phyloP scores from a whole-genome alignment of 2,329 filamentous ascomycete genomes.

The Monilinia fructicola region DNA sequence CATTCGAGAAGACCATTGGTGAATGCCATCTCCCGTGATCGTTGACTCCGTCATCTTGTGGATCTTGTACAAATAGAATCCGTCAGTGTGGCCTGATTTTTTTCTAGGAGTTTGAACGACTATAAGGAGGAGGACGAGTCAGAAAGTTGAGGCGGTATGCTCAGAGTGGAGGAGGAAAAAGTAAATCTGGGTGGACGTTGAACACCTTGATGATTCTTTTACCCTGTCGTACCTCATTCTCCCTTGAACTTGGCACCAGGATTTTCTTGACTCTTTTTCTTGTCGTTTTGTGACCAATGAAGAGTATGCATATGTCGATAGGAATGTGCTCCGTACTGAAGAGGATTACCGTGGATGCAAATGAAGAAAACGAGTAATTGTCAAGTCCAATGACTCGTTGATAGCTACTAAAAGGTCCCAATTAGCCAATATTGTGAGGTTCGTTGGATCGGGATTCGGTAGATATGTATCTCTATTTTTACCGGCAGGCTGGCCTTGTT shows the following conservation, averaged over 20 bases:
- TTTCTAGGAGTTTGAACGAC: neutral
- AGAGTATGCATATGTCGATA: too few species aligned
- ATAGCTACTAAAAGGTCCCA: too few species aligned
- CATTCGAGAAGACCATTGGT: neutral
- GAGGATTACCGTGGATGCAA: too few species aligned
- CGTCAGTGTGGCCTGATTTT: neutral
- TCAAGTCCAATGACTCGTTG: too few species aligned
- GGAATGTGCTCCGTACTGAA: too few species aligned
- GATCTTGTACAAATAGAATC: neutral
- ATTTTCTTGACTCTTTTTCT: neutral
- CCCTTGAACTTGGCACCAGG: too few species aligned
- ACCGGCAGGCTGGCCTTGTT: conserved; percentile 11
- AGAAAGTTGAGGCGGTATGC: neutral
- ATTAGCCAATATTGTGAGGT: too few species aligned
- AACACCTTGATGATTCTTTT: neutral
- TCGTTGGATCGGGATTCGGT: too few species aligned
- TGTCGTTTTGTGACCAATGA: neutral
- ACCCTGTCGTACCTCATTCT: too few species aligned
- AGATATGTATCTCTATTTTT: neutral
- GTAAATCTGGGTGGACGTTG: neutral
- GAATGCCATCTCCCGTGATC: neutral
- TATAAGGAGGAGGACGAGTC: neutral
- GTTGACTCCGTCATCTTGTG: neutral
- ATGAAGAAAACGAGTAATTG: too few species aligned
- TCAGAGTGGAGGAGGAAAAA: neutral